Evolutionary conservation across 805 yeast species (phyloP), one percentile per base, ranked within the genome.

Genomic region (Kluyveromyces siamensis): DNA sequence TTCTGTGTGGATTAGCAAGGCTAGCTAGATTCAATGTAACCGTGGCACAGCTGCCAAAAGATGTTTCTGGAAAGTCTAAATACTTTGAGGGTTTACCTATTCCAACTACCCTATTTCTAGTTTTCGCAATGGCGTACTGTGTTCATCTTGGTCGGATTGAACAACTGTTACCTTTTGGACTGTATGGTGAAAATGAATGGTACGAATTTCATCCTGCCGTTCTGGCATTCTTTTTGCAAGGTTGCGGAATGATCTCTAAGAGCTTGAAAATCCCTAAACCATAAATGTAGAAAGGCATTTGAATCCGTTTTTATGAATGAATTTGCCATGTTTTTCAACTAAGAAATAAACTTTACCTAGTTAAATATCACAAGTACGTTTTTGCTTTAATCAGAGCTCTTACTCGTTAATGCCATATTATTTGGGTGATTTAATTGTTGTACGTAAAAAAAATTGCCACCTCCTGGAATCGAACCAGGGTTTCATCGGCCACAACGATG

Each of bases 11-110:
- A 0, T 75, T 93, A 58, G 83, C 96, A 14, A 80, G 99, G 67
- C 76, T 93, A 57, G 99, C 99, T 8, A 78, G 99, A 64, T 93
- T 89, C 70, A 93, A 93, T 61, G 96, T 93, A 47, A 87, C 97
- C 1, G 95, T 93, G 7, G 84, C 90, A 44, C 86, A 87, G 52
- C 78, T 93, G 50, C 98, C 99, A 45, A 91, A 91, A 69, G 97
- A 90, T 65, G 71, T 76, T 48, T 67, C 76, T 17, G 99, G 99
- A 17, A 90, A 90, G 70, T 79, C 93, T 35, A 82, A 85, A 63
- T 91, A 81, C 70, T 93, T 93, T 66, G 99, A 93, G 72, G 99
- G 99, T 3, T 77, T 93, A 47, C 99, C 99, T 10, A 89, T 93
- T 55, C 99, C 99, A 48, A 81, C 95, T 2, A 83, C 95, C 37